These are phyloP conservation scores for Drechslera avenae DNA, from an alignment of 2,329 filamentous ascomycete genomes.

Conservation along the genomic window DNA sequence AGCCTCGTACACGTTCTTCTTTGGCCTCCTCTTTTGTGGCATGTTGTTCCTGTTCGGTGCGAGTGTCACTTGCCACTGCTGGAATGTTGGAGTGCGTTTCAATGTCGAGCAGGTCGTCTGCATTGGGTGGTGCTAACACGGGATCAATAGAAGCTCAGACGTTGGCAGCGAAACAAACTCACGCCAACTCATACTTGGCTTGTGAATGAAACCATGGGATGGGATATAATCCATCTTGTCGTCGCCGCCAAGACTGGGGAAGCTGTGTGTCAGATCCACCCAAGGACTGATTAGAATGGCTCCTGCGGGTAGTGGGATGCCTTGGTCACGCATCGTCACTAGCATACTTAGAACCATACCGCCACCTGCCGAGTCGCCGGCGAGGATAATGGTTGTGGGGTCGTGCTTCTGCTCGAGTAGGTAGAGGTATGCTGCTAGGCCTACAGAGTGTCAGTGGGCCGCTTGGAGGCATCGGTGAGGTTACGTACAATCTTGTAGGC, in stretches of 20 bases:
- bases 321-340: slow-evolving; percentile 79
- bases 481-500: slow-evolving; percentile 74
- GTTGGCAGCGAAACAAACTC: slow-evolving; percentile 8
- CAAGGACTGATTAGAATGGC: slow-evolving; percentile 91
- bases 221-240: slow-evolving; percentile 87
- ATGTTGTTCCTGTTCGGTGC: slow-evolving; percentile 30
- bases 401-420: slow-evolving; percentile 73
- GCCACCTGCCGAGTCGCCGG: slow-evolving; percentile 90
- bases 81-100: slow-evolving; percentile 32
- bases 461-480: not conserved
- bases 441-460: slow-evolving; percentile 17
- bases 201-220: slow-evolving; percentile 83
- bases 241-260: slow-evolving; percentile 81
- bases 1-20: slow-evolving; percentile 43
- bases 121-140: slow-evolving; percentile 70
- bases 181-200: slow-evolving; percentile 85
- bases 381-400: slow-evolving; percentile 80
- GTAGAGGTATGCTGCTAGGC: slow-evolving; percentile 80
- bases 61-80: slow-evolving; percentile 11
- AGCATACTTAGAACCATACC: slow-evolving; percentile 85
- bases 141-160: slow-evolving; percentile 5
- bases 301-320: slow-evolving; percentile 83
- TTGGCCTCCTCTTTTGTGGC: slow-evolving; percentile 44
- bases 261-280: slow-evolving; percentile 95
- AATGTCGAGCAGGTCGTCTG: slow-evolving; percentile 68